Base-by-base conservation (phyloP, 768 basidiomycete genomes). In the Gloeostereum incarnatum region DNA sequence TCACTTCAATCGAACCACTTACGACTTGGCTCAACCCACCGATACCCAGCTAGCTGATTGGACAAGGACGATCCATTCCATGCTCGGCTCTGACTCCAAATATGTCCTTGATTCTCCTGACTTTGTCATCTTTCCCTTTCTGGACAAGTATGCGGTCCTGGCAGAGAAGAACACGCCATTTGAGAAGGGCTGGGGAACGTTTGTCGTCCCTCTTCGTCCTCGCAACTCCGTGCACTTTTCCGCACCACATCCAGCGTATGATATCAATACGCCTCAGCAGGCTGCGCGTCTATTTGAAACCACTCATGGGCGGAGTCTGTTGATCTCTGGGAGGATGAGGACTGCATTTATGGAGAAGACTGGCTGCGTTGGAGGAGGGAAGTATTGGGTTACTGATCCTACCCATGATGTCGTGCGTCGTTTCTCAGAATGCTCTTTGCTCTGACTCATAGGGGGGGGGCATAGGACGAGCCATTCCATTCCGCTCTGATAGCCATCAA, bases 221-320 rank as follows among this genome's bases (percentile, higher is more conserved):
- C n/a, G n/a, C n/a, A n/a, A n/a, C n/a, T 16, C 14, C 11, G 14
- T 42, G 3, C 41, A 42, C 32, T 24, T 42, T 26, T 42, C 41
- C 13, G 41, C 41, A 4, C 41, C 41, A 13, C 41, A 42, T 42
- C 41, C 41, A 18, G 18, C 22, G 8, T 38, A n/a, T 18, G 41
- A 42, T 20, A 32, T 36, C 11, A 19, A 38, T 13, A 42, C 41
- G 10, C 41, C 41, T 6, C 41, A 42, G 17, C 41, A 42, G 23
- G 41, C 41, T 13, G 41, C 36, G 23, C 26, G 35, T 6, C 25
- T 42, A n/a, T 42, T 42, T 22, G 6, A 16, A 9, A 16, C 29
- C 8, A 24, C 36, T 0, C 29, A 31, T 5, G 41, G 35, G 19
- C 35, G 33, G n/a, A 42, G 41, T 21, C 14, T 42, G n/a, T 30